Evolutionary conservation across 805 yeast species (phyloP).

Genomic region (Metschnikowia dekortorum): DNA sequence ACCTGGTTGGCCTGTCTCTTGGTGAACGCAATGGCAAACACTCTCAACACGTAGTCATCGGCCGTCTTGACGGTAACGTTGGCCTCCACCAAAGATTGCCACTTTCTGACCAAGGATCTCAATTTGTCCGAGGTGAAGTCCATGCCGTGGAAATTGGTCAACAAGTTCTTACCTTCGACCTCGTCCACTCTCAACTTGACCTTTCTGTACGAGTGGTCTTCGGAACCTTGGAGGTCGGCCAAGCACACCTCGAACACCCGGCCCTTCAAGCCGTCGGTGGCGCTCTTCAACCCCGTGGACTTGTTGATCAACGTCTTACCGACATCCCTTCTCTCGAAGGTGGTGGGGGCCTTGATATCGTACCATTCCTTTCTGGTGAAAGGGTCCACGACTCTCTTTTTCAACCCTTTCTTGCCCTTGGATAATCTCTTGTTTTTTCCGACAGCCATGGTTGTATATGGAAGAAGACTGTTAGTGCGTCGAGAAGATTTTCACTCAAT

Average conservation of each 20-base stretch:
- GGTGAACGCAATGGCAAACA: conserved; percentile 97
- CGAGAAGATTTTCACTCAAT: conserved; percentile 3
- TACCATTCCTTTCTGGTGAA: conserved; percentile 99
- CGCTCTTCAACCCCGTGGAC: conserved; percentile 96
- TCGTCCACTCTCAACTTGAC: conserved; percentile 97
- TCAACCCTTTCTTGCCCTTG: conserved; percentile 92
- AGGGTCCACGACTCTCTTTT: conserved; percentile 99
- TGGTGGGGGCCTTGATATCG: conserved; percentile 97
- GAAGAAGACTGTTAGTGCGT: conserved; percentile 7
- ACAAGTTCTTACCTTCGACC: conserved; percentile 97
- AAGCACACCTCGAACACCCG: conserved; percentile 93
- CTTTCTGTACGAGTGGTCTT: conserved; percentile 98
- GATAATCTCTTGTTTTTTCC: conserved; percentile 88
- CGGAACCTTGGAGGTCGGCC: conserved; percentile 98
- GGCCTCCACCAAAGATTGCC: conserved; percentile 98
- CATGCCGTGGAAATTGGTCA: conserved; percentile 99
- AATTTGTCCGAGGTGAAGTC: conserved; percentile 97
- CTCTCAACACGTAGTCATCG: conserved; percentile 95
- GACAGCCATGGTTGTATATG: conserved; percentile 55
- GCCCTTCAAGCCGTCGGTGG: conserved; percentile 97
- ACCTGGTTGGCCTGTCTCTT: conserved; percentile 95
- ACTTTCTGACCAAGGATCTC: conserved; percentile 96
- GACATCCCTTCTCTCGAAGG: conserved; percentile 97
- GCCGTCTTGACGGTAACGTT: conserved; percentile 97
- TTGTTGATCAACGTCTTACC: conserved; percentile 99